Percentiles rank a stretch among this genome's conserved stretches.
phyloP scores from a whole-genome alignment of 2,329 filamentous ascomycete genomes.

The Neurospora crassa region DNA sequence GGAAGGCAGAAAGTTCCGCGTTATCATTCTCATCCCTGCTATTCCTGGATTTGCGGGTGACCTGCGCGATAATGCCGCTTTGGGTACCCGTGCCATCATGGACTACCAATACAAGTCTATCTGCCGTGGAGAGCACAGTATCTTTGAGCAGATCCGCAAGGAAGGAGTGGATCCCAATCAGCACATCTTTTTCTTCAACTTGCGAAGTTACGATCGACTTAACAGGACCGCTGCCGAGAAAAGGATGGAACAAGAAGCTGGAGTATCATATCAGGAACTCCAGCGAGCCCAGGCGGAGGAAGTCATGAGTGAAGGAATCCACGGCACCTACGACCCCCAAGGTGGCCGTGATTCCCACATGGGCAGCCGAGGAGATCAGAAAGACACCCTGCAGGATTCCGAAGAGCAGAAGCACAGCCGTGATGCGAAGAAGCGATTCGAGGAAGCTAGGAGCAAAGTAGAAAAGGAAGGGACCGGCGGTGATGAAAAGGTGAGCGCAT shows the following conservation, averaged over 20 bases:
- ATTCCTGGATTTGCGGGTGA: conserved; percentile 94
- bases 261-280: conserved; percentile 75
- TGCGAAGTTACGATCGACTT: conserved; percentile 85
- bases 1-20: conserved; percentile 76
- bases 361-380: conserved; percentile 29
- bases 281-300: conserved; percentile 84
- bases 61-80: conserved; percentile 70
- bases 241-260: conserved; percentile 70
- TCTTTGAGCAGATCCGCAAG: conserved; percentile 64
- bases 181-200: conserved; percentile 88
- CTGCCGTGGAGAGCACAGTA: conserved; percentile 81
- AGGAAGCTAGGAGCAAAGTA: conserved; percentile 42
- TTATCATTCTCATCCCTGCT: conserved; percentile 84
- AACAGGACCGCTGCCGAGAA: conserved; percentile 69
- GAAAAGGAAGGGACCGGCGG: conserved; percentile 27
- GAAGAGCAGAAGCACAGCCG: conserved; percentile 27
- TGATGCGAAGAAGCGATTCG: conserved; percentile 29
- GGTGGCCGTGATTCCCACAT: conserved; percentile 40
- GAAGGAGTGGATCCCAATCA: conserved; percentile 69
- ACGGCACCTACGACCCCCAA: conserved; percentile 42
- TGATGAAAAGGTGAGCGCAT: not conserved
- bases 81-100: conserved; percentile 90
- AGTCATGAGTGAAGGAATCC: conserved; percentile 68
- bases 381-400: conserved; percentile 23
- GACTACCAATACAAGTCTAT: conserved; percentile 98